Conservation (phyloP, 2,329 filamentous ascomycete species). For the Scedosporium minutisporum region DNA sequence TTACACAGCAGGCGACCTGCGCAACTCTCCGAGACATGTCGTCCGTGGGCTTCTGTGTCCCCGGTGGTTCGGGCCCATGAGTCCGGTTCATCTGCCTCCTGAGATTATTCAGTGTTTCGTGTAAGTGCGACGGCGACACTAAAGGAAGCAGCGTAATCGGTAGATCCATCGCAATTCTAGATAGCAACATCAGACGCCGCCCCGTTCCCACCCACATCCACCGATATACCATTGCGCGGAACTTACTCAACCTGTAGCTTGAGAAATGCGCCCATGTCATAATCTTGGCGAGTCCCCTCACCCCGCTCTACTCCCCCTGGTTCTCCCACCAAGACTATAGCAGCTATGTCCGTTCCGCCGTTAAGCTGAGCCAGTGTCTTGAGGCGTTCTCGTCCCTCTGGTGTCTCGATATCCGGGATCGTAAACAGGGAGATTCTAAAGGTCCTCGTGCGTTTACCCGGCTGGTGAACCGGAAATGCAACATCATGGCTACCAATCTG, state of each 20-base stretch:
- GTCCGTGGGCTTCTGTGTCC: background rate
- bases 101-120: conserved; percentile 28
- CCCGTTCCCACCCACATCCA: too few species aligned
- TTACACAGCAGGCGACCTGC: conserved; percentile 16
- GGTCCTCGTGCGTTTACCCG: conserved; percentile 1
- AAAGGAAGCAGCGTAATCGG: conserved; percentile 35
- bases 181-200: background rate
- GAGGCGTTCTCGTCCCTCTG: conserved; percentile 21
- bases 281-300: background rate
- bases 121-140: conserved; percentile 22
- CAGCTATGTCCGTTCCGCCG: conserved; percentile 27
- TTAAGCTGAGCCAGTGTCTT: conserved; percentile 31
- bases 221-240: background rate
- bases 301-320: background rate
- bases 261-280: conserved; percentile 24
- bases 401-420: background rate
- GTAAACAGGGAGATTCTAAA: conserved; percentile 1
- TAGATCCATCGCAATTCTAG: conserved; percentile 22
- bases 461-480: conserved; percentile 24
- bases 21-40: background rate
- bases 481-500: conserved; percentile 35
- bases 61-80: background rate
- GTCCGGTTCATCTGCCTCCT: conserved; percentile 11
- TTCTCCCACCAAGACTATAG: conserved; percentile 33
- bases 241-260: conserved; percentile 34